Base-by-base conservation (phyloP, 2,329 filamentous ascomycete genomes). In the Nannizziopsis arthrosporioides region DNA sequence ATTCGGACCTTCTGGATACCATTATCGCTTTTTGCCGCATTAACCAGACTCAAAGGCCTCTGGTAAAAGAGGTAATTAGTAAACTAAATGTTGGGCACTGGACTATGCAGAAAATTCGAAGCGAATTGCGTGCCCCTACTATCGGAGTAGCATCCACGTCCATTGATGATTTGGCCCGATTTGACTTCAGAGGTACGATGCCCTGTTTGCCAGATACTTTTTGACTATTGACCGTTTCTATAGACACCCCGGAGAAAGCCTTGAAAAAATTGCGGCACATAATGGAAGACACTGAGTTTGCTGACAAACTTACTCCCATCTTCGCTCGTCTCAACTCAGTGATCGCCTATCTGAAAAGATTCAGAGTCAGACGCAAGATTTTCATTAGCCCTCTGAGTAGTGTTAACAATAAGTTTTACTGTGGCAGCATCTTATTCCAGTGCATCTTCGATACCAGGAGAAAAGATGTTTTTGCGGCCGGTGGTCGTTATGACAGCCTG, bases 11-110 rank as follows among this genome's bases (percentile, higher is more conserved):
- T 2, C 69, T 98, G 9, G 82, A 90, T 47, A 73, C 87, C 15
- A 84, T 96, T n/a, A 85, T 96, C 63, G 86, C 94, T 47, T 85
- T 84, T 58, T 96, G 89, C 60, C 80, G 86, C 12, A 83, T 98
- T 35, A 82, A 82, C 34, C 63, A 73, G 5, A 72, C 77, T 2
- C 79, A 84, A 45, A 77, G 86, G 36, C 75, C 81, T 8, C 73
- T 78, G 4, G 83, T 87, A 0, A 90, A 93, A 50, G 87, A 94
- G 53, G 77, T 83, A 1, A 70, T 98, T 36, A 94, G 85, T 64
- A 90, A 85, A 60, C 74, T 96, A 44, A 93, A 95, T 60, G 82
- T 93, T 12, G 77, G 82, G 41, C 80, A 82, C 51, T 81, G 77
- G 63, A 85, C 80, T 0, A 95, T 89, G 83, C 78, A 84, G 55